These are phyloP conservation scores for Aspergillus sp. DNA, from an alignment of 2,329 filamentous ascomycete genomes.

Conservation along the genomic window DNA sequence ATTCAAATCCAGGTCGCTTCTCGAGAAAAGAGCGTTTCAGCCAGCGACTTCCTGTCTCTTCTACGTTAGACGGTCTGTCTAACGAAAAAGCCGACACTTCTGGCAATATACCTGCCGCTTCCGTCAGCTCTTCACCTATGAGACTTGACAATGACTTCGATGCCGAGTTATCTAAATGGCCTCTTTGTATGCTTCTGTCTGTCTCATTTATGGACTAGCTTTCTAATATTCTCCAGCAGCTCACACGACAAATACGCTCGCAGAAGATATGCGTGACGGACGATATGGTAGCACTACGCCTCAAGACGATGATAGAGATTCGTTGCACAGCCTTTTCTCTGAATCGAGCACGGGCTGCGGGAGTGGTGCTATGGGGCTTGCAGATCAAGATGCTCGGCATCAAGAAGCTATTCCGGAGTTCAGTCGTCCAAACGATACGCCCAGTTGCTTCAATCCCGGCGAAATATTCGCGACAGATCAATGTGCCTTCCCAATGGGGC, in stretches of 20 bases:
- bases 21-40: constrained; percentile 1
- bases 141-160: background rate
- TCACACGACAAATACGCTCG: background rate
- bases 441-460: background rate
- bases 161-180: background rate
- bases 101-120: background rate
- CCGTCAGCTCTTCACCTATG: background rate
- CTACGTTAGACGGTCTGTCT: background rate
- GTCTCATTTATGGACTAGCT: background rate
- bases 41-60: background rate
- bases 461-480: background rate
- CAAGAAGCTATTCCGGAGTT: background rate
- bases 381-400: background rate
- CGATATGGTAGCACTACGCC: background rate
- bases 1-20: background rate
- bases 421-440: background rate
- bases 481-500: background rate
- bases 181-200: background rate
- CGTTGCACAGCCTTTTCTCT: background rate
- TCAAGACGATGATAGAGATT: background rate
- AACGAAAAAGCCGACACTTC: background rate
- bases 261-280: background rate
- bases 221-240: background rate
- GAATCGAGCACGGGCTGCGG: background rate
- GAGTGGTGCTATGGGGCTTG: background rate